Conservation (phyloP, 345 rosid species). For the Eucalyptus curtisii region DNA sequence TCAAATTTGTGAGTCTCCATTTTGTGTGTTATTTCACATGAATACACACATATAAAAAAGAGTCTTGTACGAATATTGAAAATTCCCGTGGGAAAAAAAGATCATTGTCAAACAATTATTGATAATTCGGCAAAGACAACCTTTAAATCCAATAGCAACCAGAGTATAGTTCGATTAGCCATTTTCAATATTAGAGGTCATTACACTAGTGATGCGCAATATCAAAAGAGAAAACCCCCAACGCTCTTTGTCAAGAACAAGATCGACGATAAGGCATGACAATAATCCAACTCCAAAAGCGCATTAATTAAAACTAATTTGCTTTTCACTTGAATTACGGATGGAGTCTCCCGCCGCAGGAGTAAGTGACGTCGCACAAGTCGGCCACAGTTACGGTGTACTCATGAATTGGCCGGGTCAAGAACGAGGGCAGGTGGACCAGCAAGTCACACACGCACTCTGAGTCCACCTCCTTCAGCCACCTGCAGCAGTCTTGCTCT, state of each 20-base stretch:
- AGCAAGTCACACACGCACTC: conserved; percentile 76
- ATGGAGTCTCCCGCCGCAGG: conserved; percentile 41
- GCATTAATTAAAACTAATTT: not conserved
- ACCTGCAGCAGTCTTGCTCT: conserved; percentile 56
- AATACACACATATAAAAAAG: not conserved
- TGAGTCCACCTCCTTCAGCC: conserved; percentile 55
- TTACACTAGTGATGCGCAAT: not conserved
- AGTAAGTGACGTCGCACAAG: conserved; percentile 38
- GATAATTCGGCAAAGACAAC: not conserved
- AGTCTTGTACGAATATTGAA: not conserved
- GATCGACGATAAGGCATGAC: not conserved
- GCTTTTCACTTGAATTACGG: not conserved
- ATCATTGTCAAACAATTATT: not conserved
- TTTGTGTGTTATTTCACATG: not conserved
- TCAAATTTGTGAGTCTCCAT: not conserved
- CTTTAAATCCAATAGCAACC: not conserved
- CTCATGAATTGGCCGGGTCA: conserved; percentile 49
- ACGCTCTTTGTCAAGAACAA: not conserved
- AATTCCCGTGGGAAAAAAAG: not conserved
- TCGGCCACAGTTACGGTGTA: conserved; percentile 41
- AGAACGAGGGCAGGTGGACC: conserved; percentile 61
- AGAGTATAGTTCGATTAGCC: not conserved
- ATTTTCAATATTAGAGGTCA: not conserved
- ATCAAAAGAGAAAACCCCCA: not conserved
- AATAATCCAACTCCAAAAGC: not conserved